Conservation (phyloP, 2,329 filamentous ascomycete species). For the Coniochaeta hoffmannii region DNA sequence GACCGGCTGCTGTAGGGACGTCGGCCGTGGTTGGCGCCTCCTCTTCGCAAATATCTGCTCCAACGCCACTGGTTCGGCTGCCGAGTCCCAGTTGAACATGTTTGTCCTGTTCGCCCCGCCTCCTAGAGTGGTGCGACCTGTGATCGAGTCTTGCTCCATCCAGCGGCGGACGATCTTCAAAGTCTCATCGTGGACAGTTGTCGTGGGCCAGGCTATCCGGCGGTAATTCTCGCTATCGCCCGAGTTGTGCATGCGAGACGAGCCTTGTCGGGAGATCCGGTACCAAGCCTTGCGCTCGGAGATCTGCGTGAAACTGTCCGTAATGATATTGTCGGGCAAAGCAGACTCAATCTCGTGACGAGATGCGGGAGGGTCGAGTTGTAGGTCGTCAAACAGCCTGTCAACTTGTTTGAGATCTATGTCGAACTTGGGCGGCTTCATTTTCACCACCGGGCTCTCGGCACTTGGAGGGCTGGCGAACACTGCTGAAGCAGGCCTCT, state of each 20-base stretch:
- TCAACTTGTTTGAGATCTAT: not conserved
- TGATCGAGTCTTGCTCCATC: slow-evolving; percentile 58
- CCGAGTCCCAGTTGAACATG: slow-evolving; percentile 56
- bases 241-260: slow-evolving; percentile 46
- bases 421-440: not conserved
- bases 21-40: slow-evolving; percentile 16
- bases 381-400: slow-evolving; percentile 21
- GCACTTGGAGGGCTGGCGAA: not conserved
- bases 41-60: slow-evolving; percentile 33
- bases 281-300: slow-evolving; percentile 60
- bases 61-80: slow-evolving; percentile 41
- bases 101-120: slow-evolving; percentile 34
- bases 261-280: slow-evolving; percentile 53
- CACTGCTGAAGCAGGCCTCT: not conserved
- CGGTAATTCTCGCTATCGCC: slow-evolving; percentile 54
- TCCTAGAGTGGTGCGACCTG: slow-evolving; percentile 39
- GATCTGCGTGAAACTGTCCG: slow-evolving; percentile 45
- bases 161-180: slow-evolving; percentile 54
- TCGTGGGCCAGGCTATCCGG: slow-evolving; percentile 50
- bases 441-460: not conserved
- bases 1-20: slow-evolving; percentile 15
- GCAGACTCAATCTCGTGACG: slow-evolving; percentile 13
- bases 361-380: slow-evolving; percentile 30
- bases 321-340: slow-evolving; percentile 39
- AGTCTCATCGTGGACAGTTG: slow-evolving; percentile 43